These are phyloP conservation scores for Stropharia rugosoannulata DNA, from an alignment of 768 basidiomycete genomes.

Conservation along the genomic window DNA sequence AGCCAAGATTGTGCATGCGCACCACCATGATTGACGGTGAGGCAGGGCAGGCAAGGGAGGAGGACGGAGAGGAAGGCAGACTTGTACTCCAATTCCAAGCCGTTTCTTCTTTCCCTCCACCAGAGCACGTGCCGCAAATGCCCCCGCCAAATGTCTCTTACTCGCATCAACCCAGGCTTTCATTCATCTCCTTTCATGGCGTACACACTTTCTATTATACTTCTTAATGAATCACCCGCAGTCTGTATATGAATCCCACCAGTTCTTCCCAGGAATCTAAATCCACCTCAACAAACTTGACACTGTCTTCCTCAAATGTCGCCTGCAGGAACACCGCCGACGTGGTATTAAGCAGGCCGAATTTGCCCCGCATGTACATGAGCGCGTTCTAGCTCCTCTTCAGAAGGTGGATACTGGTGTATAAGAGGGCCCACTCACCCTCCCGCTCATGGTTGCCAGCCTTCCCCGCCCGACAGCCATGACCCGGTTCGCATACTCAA, in stretches of 20 bases:
- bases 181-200: not conserved
- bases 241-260: conserved; percentile 25
- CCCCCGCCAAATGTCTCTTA: too few species aligned
- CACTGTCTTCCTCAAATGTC: conserved; percentile 23
- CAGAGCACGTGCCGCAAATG: too few species aligned
- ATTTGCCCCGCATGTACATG: conserved; percentile 35
- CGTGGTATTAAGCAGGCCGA: conserved; percentile 31
- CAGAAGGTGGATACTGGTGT: not conserved
- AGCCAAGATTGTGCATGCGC: not conserved
- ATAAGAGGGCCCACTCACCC: conserved; percentile 15
- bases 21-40: not conserved
- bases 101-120: too few species aligned
- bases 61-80: not conserved
- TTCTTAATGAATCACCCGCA: conserved; percentile 23
- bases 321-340: conserved; percentile 27
- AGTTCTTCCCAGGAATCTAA: conserved; percentile 38
- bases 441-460: conserved; percentile 30
- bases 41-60: not conserved
- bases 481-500: conserved; percentile 27
- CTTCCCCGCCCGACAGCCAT: conserved; percentile 35
- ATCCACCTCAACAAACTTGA: conserved; percentile 31
- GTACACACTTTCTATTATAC: conserved; percentile 1
- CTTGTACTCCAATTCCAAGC: not conserved
- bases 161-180: too few species aligned
- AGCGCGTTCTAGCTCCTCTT: conserved; percentile 27